Evolutionary conservation across 108 stramenopile genomes (phyloP), one percentile per base, ranked within the genome.

Genomic region (Fistulifera pelliculosa): DNA sequence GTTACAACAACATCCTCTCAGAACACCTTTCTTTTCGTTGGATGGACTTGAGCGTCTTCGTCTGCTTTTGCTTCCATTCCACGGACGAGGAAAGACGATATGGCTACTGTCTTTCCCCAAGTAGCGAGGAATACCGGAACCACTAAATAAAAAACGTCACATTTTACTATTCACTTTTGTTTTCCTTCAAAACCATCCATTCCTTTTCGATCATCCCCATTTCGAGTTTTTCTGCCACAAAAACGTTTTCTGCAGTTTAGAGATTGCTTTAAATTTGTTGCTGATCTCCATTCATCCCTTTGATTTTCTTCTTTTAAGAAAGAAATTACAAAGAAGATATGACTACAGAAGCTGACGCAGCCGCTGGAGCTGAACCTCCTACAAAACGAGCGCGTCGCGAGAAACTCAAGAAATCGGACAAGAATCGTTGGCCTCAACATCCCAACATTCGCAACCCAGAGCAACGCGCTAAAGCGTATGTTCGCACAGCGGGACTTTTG

Each of bases 361-460:
- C 52, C 19, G 52, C 58, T 1, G 45, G 22, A 38, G 57, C 18
- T 4, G 39, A 41, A 22, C 45, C 28, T 31, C 26, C 52, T 48
- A 77, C 90, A 38, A 87, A 87, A 47, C 83, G 86, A 23, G 77
- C 81, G 54, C 31, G 31, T 8, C 31, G 8, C 31, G 31, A 35
- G 31, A 69, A 66, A 26, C 81, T 79, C 47, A 72, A 76, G 43
- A 58, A 66, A 23, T 51, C 72, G 27, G 77, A 85, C 60, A 75
- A 84, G 54, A 82, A 79, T 62, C 79, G 69, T 45, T 92, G 90
- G 90, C 81, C 82, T 23, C 86, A 87, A 49, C 81, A 85, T 42
- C 90, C 90, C 26, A 84, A 85, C 47, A 86, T 87, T 54, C 79
- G 82, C 50, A 79, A 79, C n/a, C 60, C 79, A 45, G 70, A 65